A percentile compares a stretch with the other conserved stretches of the same genome.
These are phyloP conservation scores for Paecilomyces sp. DNA, from an alignment of 2,329 filamentous ascomycete species.

Conservation along the genomic window DNA sequence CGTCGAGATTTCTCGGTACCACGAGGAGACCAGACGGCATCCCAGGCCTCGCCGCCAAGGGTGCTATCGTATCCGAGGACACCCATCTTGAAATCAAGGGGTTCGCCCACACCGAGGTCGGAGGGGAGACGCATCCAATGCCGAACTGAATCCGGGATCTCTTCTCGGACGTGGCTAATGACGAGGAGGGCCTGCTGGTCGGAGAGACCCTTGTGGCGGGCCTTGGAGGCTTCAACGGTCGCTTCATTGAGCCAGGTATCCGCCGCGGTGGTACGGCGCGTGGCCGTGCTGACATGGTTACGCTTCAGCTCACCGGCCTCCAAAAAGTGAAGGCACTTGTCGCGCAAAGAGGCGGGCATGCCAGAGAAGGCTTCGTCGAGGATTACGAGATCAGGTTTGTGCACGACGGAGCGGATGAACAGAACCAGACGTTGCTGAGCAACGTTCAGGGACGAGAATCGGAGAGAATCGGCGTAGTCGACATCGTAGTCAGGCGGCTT, in stretches of 20 bases:
- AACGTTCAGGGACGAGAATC: conserved; percentile 56
- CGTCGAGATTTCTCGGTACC: not conserved
- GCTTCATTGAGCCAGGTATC: conserved; percentile 7
- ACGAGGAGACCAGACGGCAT: conserved; percentile 16
- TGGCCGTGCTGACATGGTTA: conserved; percentile 18
- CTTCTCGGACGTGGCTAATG: conserved; percentile 83
- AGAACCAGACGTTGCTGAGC: conserved; percentile 69
- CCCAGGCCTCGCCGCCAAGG: conserved; percentile 19
- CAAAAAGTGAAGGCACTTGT: conserved; percentile 80
- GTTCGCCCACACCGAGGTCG: conserved; percentile 12
- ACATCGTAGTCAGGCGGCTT: conserved; percentile 22
- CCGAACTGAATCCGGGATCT: conserved; percentile 75
- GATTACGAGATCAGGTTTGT: conserved; percentile 72
- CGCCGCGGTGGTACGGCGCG: conserved; percentile 4
- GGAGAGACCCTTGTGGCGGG: conserved; percentile 49
- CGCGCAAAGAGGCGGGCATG: conserved; percentile 72
- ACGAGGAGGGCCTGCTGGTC: conserved; percentile 77
- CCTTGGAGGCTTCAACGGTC: conserved; percentile 2
- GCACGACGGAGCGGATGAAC: conserved; percentile 74
- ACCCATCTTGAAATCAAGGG: conserved; percentile 25
- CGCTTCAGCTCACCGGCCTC: conserved; percentile 53
- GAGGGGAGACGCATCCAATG: conserved; percentile 78
- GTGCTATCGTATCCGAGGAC: conserved; percentile 13
- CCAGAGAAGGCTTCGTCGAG: conserved; percentile 84
- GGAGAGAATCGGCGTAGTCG: conserved; percentile 67